Percentiles rank a stretch among this genome's conserved stretches.
These are phyloP conservation scores for Perkinsus marinus DNA, from an alignment of 169 alveolate genomes.

Conservation along the genomic window DNA sequence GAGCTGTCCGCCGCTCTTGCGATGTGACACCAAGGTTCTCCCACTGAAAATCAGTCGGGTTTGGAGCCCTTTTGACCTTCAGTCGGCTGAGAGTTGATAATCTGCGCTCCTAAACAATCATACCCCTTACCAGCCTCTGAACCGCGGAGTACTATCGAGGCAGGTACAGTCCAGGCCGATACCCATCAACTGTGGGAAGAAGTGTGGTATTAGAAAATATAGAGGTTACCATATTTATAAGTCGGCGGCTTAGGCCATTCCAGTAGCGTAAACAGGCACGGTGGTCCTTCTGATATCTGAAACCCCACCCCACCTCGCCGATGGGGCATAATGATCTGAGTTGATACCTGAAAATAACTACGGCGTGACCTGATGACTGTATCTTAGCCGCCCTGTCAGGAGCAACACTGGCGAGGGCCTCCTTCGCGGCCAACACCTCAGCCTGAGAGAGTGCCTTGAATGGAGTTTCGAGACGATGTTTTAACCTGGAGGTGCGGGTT, in stretches of 20 bases:
- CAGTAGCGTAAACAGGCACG: not conserved
- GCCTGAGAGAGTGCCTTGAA: not conserved
- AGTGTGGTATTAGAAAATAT: not conserved
- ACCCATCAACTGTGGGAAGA: not conserved
- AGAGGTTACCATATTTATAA: not conserved
- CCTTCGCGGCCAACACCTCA: not conserved
- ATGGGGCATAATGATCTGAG: not conserved
- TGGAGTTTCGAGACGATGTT: not conserved
- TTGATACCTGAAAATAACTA: not conserved
- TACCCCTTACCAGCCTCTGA: not conserved
- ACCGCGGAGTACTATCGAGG: not conserved
- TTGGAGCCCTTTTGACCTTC: not conserved
- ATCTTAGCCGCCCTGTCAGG: not conserved
- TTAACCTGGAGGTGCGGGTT: not conserved
- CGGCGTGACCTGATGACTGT: not conserved
- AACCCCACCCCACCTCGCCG: not conserved
- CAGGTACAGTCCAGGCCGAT: not conserved
- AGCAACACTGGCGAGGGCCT: not conserved
- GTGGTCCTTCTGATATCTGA: not conserved
- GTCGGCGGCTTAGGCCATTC: not conserved
- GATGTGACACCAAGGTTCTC: not conserved
- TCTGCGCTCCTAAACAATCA: not conserved
- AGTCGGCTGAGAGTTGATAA: not conserved
- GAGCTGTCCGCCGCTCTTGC: not conserved
- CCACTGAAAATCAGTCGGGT: not conserved